These are phyloP conservation scores for Aspergillus fumigatiaffinis DNA, from an alignment of 2,329 filamentous ascomycete genomes.

Conservation along the genomic window DNA sequence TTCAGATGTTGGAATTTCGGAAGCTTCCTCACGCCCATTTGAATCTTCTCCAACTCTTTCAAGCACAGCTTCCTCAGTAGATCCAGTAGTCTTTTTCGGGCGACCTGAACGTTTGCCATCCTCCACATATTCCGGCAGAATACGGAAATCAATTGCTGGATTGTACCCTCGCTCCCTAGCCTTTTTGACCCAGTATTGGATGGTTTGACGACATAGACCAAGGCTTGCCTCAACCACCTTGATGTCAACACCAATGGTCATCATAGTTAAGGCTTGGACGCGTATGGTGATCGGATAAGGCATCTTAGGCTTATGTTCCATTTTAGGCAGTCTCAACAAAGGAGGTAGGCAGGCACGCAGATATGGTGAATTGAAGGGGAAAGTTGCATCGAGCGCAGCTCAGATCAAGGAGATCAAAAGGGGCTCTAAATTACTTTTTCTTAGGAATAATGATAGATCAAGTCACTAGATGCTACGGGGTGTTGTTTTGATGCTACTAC, in stretches of 20 bases:
- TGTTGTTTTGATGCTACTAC: not conserved
- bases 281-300: not conserved
- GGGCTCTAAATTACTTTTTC: not conserved
- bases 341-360: not conserved
- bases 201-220: not conserved
- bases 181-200: not conserved
- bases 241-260: not conserved
- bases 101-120: slow-evolving; percentile 3
- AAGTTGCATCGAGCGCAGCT: not conserved
- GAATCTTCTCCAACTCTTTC: not conserved
- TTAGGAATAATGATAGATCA: not conserved
- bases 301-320: not conserved
- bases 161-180: slow-evolving; percentile 5
- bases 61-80: not conserved
- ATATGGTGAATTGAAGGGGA: not conserved
- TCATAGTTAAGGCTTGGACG: not conserved
- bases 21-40: not conserved
- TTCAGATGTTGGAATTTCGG: not conserved
- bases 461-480: not conserved
- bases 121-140: slow-evolving; percentile 2
- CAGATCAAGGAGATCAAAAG: not conserved
- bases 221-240: not conserved
- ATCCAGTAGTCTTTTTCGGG: not conserved
- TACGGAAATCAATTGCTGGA: not conserved
- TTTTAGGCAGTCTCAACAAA: not conserved